Evolutionary conservation across 352 stramenopile species (phyloP).

Genomic region (Phytophthora meadii): DNA sequence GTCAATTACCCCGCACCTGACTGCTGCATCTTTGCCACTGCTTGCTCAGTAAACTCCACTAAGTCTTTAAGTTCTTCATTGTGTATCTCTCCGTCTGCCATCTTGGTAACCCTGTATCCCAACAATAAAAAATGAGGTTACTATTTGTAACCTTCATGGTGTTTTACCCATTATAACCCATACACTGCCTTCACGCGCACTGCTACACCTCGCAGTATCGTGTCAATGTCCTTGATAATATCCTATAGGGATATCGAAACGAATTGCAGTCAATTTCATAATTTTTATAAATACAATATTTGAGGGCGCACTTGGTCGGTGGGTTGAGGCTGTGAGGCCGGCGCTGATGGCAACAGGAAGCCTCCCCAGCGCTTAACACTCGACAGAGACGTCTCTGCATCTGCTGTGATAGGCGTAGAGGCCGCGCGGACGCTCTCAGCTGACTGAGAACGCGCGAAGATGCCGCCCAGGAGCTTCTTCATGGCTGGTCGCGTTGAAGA

Average conservation of each 20-base stretch:
- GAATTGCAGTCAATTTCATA: neutral
- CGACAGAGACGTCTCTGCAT: neutral
- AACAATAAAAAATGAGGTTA: neutral
- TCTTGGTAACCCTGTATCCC: slow-evolving; percentile 52
- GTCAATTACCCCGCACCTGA: slow-evolving; percentile 18
- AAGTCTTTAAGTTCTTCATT: slow-evolving; percentile 51
- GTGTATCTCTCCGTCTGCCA: slow-evolving; percentile 44
- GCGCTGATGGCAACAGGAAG: slow-evolving; percentile 23
- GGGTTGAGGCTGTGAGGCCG: neutral
- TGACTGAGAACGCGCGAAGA: slow-evolving; percentile 58
- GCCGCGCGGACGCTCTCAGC: slow-evolving; percentile 10
- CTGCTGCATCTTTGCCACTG: slow-evolving; percentile 49
- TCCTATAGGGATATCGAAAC: slow-evolving; percentile 32
- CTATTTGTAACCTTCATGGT: too few species aligned
- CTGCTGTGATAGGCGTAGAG: neutral
- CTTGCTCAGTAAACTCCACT: slow-evolving; percentile 50
- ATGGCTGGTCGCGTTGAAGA: slow-evolving; percentile 42
- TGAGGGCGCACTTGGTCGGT: slow-evolving; percentile 21
- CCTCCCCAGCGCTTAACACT: slow-evolving; percentile 19
- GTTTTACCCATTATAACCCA: too few species aligned
- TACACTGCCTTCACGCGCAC: slow-evolving; percentile 62
- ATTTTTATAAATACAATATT: neutral
- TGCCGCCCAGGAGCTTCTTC: slow-evolving; percentile 74
- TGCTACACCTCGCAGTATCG: slow-evolving; percentile 57
- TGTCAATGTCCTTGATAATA: slow-evolving; percentile 62